Conservation (phyloP, 108 stramenopile genomes). For the Cyclostephanos tholiformis region DNA sequence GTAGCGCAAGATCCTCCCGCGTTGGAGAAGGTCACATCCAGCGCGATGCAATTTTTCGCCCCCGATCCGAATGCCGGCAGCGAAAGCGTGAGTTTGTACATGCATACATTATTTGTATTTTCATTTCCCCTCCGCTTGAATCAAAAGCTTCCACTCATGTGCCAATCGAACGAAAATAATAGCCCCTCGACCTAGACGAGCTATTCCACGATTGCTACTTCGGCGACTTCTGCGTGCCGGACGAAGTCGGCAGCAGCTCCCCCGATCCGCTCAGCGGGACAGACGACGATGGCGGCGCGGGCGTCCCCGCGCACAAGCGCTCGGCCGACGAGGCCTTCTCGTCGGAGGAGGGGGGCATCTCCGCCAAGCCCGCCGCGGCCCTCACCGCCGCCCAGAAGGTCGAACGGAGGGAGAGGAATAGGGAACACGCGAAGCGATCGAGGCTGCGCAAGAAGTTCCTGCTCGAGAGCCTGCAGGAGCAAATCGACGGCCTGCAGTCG, state of each 20-base stretch:
- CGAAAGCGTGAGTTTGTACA: constrained; percentile 31
- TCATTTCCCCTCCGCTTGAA: no score
- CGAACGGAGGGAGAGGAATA: constrained; percentile 85
- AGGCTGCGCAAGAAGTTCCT: constrained; percentile 98
- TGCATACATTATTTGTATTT: no score
- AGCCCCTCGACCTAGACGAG: constrained; percentile 81
- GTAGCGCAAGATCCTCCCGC: not conserved
- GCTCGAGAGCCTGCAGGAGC: constrained; percentile 93
- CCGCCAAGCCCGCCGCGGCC: constrained; percentile 44
- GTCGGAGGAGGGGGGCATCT: constrained; percentile 14
- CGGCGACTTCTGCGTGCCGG: constrained; percentile 65
- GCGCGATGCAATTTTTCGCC: constrained; percentile 50
- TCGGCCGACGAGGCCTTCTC: constrained; percentile 47
- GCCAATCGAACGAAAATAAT: no score
- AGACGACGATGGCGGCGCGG: constrained; percentile 19
- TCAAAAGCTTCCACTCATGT: no score
- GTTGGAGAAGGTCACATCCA: constrained; percentile 3
- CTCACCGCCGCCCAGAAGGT: constrained; percentile 85
- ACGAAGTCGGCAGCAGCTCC: constrained; percentile 34
- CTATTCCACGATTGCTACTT: constrained; percentile 89
- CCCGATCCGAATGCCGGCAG: constrained; percentile 42
- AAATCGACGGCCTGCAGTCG: constrained; percentile 88
- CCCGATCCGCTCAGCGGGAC: not conserved
- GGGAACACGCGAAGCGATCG: constrained; percentile 95
- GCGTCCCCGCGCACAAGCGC: constrained; percentile 42